Base-by-base conservation (phyloP, 352 stramenopile genomes). In the Phytophthora cajani region DNA sequence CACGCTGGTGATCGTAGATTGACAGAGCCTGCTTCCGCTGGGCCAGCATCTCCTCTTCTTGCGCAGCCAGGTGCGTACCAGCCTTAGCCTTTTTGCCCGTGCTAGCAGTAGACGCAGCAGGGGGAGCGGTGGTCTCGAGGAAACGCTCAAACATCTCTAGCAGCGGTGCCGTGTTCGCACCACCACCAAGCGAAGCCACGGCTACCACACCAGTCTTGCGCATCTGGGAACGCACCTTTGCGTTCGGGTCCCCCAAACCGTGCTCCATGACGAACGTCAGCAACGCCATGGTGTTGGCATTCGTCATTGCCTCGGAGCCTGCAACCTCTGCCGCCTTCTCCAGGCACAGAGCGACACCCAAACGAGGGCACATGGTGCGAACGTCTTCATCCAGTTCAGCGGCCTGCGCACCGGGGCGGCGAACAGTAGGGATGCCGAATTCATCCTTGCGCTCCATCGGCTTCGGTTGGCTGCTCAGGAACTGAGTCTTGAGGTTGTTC, bases 1-100 rank as follows among this genome's bases (percentile, higher is more conserved):
- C 93, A 58, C 92, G 90, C 67, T 97, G 88, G 69, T 95, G 87
- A 64, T 98, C 93, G 57, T 93, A 92, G 23, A 84, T 88, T 17
- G 77, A 78, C 36, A 87, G 62, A 6, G 81, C 76, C 25, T 78
- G 71, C 42, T 81, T 74, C 1, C 46, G 61, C 36, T 81, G 67
- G 52, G 73, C 68, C 6, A 76, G 60, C 55, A 80, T 74, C 27
- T 82, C 74, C 44, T 77, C 47, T 66, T 79, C 64, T 59, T 75
- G 70, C 6, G 67, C 58, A 55, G 65, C 68, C 44, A 74, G 42
- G 16, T 77, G 62, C 16, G 67, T 79, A 14, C 71, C 74, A 30
- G 58, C 47, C 55, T 78, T 79, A 21, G 78, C 49, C 23, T 87
- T 86, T 57, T 80, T 79, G 14, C 68, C 64, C 8, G 32, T 64